Evolutionary conservation across 805 yeast species (phyloP), one percentile per base, ranked within the genome.

Genomic region (Metschnikowia gruessii): DNA sequence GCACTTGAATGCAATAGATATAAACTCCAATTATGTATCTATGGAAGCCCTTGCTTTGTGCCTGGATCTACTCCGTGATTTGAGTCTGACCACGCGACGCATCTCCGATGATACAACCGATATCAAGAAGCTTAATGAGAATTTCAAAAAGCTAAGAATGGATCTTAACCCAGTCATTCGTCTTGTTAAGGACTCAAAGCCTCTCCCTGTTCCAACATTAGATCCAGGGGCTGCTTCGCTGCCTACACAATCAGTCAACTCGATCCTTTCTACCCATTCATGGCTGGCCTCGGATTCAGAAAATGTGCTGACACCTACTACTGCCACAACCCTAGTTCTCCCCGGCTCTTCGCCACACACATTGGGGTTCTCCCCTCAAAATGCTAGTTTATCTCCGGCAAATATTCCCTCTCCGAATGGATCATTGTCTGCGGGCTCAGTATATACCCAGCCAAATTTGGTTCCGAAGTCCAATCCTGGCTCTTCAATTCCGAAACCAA

Each of bases 81-180:
- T 69, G 66, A 52, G 68, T 49, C 41, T n/a, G 24, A 45, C 54
- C 22, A 40, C 48, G 36, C 40, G 37, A 17, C 49, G 43, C n/a
- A 41, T 50, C 16, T 55, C 53, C 12, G 51, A 46, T n/a, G 57
- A 63, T 16, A 35, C 53, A 6, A 36, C 40, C 12, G 75, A 72
- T 31, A 50, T 70, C 45, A 70, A 69, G 49, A 67, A 64, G 49
- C 69, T 85, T 40, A 67, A 68, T 43, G 87, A 82, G 19, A 77
- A 75, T 56, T 77, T 82, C 58, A 65, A 69, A 38, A 72, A 79
- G 55, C 69, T 85, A 51, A 72, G 84, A 42, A 80, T 82, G 37
- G 91, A 85, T 50, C 64, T 85, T 54, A 66, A 81, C 35, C 91
- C 90, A 1, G 73, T 83, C 7, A 72, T 82, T 45, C 74, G 83